Conservation (phyloP, 805 yeast species). For the Blastobotrys muscicola region DNA sequence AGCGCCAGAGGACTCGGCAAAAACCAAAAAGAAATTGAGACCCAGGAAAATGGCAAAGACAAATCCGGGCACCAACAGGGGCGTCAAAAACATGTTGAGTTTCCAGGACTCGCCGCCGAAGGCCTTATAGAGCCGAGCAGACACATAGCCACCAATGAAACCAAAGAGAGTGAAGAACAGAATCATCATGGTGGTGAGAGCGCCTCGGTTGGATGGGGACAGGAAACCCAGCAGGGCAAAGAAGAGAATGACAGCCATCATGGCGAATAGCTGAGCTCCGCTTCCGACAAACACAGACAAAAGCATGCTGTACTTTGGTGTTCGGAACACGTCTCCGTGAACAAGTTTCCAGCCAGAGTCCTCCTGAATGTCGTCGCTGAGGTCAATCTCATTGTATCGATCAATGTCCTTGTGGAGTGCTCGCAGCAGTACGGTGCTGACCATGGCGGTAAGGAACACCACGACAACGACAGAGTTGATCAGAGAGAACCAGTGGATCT, state of each 20-base stretch:
- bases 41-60: slow-evolving; percentile 55
- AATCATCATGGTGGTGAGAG: slow-evolving; percentile 83
- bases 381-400: slow-evolving; percentile 79
- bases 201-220: slow-evolving; percentile 92
- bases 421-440: slow-evolving; percentile 67
- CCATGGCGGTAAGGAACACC: slow-evolving; percentile 61
- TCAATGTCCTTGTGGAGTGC: slow-evolving; percentile 79
- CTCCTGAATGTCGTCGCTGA: slow-evolving; percentile 74
- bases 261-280: slow-evolving; percentile 74
- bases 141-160: slow-evolving; percentile 74
- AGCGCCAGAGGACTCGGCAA: slow-evolving; percentile 82
- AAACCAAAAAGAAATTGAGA: slow-evolving; percentile 73
- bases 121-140: slow-evolving; percentile 75
- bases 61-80: slow-evolving; percentile 73
- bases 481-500: slow-evolving; percentile 92
- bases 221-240: slow-evolving; percentile 84
- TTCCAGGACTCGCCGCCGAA: slow-evolving; percentile 93
- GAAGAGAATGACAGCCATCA: slow-evolving; percentile 60
- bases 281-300: slow-evolving; percentile 79
- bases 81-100: slow-evolving; percentile 72
- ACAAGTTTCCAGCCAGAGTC: slow-evolving; percentile 96
- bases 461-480: slow-evolving; percentile 80
- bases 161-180: slow-evolving; percentile 75
- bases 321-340: slow-evolving; percentile 89
- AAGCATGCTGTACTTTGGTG: slow-evolving; percentile 61